Base-by-base conservation (phyloP, 2,329 filamentous ascomycete genomes). In the Sporothrix schenckii region DNA sequence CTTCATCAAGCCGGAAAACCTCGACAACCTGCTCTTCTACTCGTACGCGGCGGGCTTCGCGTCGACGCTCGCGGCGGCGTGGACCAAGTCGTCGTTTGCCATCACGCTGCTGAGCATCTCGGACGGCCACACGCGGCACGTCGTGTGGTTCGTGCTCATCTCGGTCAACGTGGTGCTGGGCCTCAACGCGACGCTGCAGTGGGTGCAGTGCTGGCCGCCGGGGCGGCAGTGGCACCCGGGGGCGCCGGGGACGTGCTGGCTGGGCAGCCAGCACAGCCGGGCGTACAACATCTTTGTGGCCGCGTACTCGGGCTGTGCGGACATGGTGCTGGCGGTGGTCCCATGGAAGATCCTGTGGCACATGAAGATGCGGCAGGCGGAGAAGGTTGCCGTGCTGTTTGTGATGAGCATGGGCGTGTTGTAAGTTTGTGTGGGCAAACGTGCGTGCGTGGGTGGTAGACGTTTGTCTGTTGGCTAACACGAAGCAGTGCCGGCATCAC, bases 331-430 rank as follows among this genome's bases (percentile, higher is more conserved):
- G n/a, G 21, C 50, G 50, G 19, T 53, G 50, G 21, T 53, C 11
- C 50, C 50, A n/a, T 53, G 50, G 50, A 53, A 53, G 50, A 53
- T 53, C 7, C 6, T 53, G 7, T 53, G 50, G 50, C 50, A 53
- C 50, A 10, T 53, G 50, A 53, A 53, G 50, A 53, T 53, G 50
- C 50, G 50, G 50, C 50, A 53, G 50, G 21, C 50, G 10, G 50
- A 53, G 50, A 53, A 53, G 10, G 10, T 53, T 7, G 50, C 6
- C 50, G 50, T 53, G 19, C n/a, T 53, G 50, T 53, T 53, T 53
- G 50, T 53, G 50, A 53, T 53, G 50, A 53, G 50, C 50, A 53
- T 53, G 50, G 50, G 50, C 2, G 50, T 53, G 2, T 53, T 53
- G 50, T 53, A 24, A 53, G 50, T 53, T 14, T 47, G 11, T 13